Evolutionary conservation across 176 grass and related monocot genomes (phyloP), one percentile per base, ranked within the genome.

Genomic region (Elaeis guineensis): DNA sequence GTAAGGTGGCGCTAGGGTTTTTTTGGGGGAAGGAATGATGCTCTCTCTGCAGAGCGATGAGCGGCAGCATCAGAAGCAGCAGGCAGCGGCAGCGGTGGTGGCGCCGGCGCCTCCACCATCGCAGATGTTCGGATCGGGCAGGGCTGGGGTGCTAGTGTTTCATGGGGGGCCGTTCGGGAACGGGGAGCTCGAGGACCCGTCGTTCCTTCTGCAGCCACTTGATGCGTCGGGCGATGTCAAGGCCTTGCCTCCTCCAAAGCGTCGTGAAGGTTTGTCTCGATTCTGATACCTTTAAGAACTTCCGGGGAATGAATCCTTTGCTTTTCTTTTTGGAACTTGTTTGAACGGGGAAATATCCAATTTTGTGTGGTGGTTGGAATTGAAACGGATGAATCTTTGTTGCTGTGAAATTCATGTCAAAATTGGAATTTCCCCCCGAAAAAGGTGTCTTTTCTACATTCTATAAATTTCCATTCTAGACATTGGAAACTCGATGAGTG

Each of bases 21-120:
- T 44, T 8, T 14, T 1, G 11, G 35, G 35, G 7, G 25, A 21
- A 44, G 9, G 61, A 21, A 28, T 23, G 28, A 68, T 68, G 52
- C 65, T 68, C 26, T 56, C 28, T n/a, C 26, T 56, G 18, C 52
- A 68, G 65, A 52, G 26, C 19, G 65, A 68, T 16, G 25, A 55
- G 51, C 17, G 6, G 11, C 51, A 54, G 25, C 22, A 21, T 15
- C 64, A 67, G 65, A 51, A 11, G 51, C 65, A n/a, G 65, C 62
- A 4, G 48, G 48, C 7, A 35, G 30, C 30, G 19, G 19, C 21
- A 16, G 14, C 20, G 17, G 59, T 6, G 59, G 5, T 6, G 61
- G 18, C 51, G 64, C 64, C 22, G 17, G 49, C 17, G 51, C 2
- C 25, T 35, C 65, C 29, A 52, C 65, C 39, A 52, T 52, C 30